A percentile compares a stretch with the other conserved stretches of the same genome.
Conservation (phyloP, 495 filamentous ascomycete genomes). For the Aspergillus olivimuriae region DNA sequence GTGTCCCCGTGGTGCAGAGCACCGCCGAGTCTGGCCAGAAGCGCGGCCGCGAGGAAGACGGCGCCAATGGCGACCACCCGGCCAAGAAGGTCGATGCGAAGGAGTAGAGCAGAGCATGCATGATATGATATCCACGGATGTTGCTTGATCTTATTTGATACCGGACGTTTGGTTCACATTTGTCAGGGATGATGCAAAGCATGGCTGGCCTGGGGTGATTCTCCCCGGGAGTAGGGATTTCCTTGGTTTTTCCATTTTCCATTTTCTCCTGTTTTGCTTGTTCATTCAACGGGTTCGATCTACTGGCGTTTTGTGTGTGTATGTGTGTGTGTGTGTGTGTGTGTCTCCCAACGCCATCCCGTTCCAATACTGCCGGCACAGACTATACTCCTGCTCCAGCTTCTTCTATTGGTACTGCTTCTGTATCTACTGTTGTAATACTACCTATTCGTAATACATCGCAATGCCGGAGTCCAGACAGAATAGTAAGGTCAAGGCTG, state of each 20-base stretch:
- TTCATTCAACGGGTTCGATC: too few species aligned
- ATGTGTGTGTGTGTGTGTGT: too few species aligned
- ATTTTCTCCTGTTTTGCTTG: not conserved
- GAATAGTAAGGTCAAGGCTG: too few species aligned
- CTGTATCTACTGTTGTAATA: too few species aligned
- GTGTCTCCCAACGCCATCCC: too few species aligned
- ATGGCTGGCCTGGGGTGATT: not conserved
- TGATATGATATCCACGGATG: conserved; percentile 10
- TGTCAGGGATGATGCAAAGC: conserved; percentile 1
- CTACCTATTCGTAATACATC: too few species aligned
- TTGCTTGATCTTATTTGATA: conserved; percentile 14
- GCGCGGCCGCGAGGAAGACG: conserved; percentile 41
- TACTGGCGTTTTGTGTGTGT: too few species aligned
- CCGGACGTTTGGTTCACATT: conserved; percentile 1
- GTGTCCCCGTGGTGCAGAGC: conserved; percentile 43
- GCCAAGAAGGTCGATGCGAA: conserved; percentile 46
- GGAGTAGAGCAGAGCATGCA: conserved; percentile 34
- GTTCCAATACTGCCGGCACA: too few species aligned
- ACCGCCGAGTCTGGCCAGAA: conserved; percentile 39
- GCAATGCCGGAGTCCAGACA: too few species aligned
- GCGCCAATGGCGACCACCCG: conserved; percentile 29
- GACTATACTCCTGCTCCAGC: too few species aligned
- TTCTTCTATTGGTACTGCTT: too few species aligned
- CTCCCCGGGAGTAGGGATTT: not conserved
- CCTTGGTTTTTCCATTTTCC: not conserved